Evolutionary conservation across 768 basidiomycete genomes (phyloP), one percentile per base, ranked within the genome.

Genomic region (Lactifluus pinguis): DNA sequence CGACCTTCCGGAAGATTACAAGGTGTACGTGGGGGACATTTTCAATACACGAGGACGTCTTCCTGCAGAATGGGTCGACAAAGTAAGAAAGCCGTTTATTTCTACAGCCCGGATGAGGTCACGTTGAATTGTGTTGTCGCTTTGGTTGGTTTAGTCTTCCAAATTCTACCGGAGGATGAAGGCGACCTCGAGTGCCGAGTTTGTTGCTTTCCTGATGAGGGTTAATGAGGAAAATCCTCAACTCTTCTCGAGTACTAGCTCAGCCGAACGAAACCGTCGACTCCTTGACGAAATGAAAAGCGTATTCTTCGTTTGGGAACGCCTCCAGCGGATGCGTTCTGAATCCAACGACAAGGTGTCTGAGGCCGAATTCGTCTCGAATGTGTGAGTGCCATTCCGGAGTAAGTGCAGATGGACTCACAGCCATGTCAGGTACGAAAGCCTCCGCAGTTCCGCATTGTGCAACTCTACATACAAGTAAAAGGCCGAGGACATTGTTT

Each of bases 291-390:
- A 76, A 32, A 63, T 82, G 32, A 69, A 71, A 30, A 67, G 63
- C 5, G 77, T 81, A 9, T 77, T 74, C 53, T 69, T 70, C 4
- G 77, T 79, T 15, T 83, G 80, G 80, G 71, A 73, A 30, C 73
- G 72, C 41, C 70, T 81, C 7, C 66, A 69, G 9, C 70, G 68
- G 57, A 80, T 82, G 78, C 74, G 69, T 13, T 36, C 61, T n/a
- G 68, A 68, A 6, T 74, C 75, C 6, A 74, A 74, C 19, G 76
- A 80, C 55, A 80, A 73, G 65, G 78, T 75, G 71, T 80, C 79
- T 2, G 82, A 83, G 63, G 79, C 81, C 1, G 82, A 82, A 62
- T 81, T 75, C 59, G 80, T 75, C 15, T 75, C 76, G n/a, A 79
- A 79, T 53, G 80, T 83, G 80, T 83, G 68, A 52, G 80, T 69